Base-by-base conservation (phyloP, 768 basidiomycete species). In the Leccinum aurantiacum region DNA sequence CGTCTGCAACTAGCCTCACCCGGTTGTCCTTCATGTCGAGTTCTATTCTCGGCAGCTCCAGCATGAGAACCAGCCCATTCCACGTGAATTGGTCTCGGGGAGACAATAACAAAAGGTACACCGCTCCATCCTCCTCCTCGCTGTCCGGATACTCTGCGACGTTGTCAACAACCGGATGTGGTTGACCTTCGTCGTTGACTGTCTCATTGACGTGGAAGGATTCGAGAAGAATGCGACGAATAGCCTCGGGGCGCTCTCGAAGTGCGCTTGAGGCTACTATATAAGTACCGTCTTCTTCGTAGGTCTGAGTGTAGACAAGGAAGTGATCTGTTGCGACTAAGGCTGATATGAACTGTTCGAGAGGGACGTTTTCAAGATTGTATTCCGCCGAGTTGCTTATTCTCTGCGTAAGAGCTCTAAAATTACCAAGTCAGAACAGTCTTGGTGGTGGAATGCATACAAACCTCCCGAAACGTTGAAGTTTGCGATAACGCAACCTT, bases 321-420 rank as follows among this genome's bases (percentile, higher is more conserved):
- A 95, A 89, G 72, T 98, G 95, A 63, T 91, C 93, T 7, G 93
- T 88, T 33, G 88, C 84, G 22, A 91, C 86, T 8, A 99, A 81
- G 11, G 82, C 80, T 24, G 85, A 78, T 56, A 98, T 90, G 73
- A 96, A 90, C n/a, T 80, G 79, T 54, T 90, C 89, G 59, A 95
- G 77, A 47, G 88, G 80, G 38, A 88, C 77, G 57, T 85, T 80
- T 60, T 93, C 90, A 33, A 98, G 80, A 60, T 79, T 84, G 68
- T 95, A 98, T 72, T 97, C 95, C 1, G 93, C 91, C 6, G 95
- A 91, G 73, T 95, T 97, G 68, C 91, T 90, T 77, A 95, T 95
- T 51, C 93, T 85, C 65, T 93, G 91, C 0, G 91, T 89, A 49
- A 90, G 78, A 4, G 84, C 84, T 62, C 88, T 90, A 50, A 10